A percentile compares a stretch with the other conserved stretches of the same genome.
Evolutionary conservation across 371 early-diverging fungal genomes (phyloP).

Genomic region (Coemansia sp.): DNA sequence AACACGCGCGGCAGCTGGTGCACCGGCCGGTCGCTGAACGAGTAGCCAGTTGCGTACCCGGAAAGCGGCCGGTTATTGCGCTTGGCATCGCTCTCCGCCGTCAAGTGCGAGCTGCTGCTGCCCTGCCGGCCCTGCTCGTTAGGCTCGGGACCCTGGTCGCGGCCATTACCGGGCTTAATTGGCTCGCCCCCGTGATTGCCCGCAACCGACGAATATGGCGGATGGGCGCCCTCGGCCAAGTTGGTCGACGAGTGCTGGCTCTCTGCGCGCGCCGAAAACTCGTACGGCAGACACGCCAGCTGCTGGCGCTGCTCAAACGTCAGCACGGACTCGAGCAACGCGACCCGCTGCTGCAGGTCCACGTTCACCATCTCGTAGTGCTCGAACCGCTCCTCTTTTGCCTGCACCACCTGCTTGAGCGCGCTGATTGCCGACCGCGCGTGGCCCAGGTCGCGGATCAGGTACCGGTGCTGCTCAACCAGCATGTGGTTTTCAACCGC

Average conservation of each 20-base stretch:
- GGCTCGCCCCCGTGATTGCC: no score
- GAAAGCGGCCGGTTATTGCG: constrained; percentile 30
- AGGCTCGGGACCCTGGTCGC: not conserved
- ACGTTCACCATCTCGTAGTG: constrained; percentile 26
- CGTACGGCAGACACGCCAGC: constrained; percentile 17
- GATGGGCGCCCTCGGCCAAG: not conserved
- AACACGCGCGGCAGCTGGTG: constrained; percentile 46
- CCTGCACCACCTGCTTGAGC: constrained; percentile 44
- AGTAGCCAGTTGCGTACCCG: constrained; percentile 29
- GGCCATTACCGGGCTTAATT: not conserved
- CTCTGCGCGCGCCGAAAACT: not conserved
- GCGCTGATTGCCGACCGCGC: constrained; percentile 45
- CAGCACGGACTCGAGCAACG: constrained; percentile 26
- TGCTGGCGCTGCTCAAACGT: constrained; percentile 29
- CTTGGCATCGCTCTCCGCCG: not conserved
- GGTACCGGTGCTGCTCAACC: constrained; percentile 43
- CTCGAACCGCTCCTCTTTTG: constrained; percentile 42
- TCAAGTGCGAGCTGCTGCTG: not conserved
- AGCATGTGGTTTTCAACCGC: constrained; percentile 48
- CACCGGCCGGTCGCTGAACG: constrained; percentile 32
- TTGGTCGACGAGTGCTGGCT: not conserved
- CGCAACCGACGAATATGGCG: no score
- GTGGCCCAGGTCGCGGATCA: constrained; percentile 45
- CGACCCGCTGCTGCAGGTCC: constrained; percentile 38
- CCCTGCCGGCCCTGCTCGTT: not conserved